A percentile compares a stretch with the other conserved stretches of the same genome.
phyloP scores from a whole-genome alignment of 495 filamentous ascomycete genomes.

The Astrothelium subdiscretum region DNA sequence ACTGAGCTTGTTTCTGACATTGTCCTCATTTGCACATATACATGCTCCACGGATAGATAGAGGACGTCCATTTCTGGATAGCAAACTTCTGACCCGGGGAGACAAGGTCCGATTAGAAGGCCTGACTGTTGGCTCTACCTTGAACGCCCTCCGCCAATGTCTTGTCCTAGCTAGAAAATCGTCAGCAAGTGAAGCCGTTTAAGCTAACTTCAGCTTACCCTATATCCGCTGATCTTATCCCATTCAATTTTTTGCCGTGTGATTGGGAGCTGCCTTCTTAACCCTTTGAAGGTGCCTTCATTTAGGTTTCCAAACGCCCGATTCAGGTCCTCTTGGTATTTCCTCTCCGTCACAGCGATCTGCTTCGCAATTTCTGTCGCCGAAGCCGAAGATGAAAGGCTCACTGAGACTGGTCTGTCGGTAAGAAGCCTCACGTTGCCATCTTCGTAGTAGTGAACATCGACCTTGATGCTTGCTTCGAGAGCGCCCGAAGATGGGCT shows the following conservation, averaged over 20 bases:
- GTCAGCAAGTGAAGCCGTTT: conserved; percentile 15
- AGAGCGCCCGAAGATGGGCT: conserved; percentile 49
- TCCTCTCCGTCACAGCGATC: conserved; percentile 70
- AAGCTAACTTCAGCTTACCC: conserved; percentile 35
- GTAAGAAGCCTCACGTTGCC: conserved; percentile 91
- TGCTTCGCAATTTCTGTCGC: conserved; percentile 59
- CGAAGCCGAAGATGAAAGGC: conserved; percentile 43
- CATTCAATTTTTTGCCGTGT: conserved; percentile 98
- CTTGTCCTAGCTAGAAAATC: conserved; percentile 32
- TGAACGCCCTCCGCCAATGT: conserved; percentile 32
- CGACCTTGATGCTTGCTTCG: conserved; percentile 60
- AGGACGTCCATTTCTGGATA: not conserved
- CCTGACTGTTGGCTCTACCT: conserved; percentile 3
- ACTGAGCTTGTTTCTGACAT: not conserved
- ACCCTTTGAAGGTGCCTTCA: conserved; percentile 87
- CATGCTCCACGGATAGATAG: not conserved
- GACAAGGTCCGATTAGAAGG: not conserved
- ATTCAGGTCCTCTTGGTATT: conserved; percentile 94
- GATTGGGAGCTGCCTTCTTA: conserved; percentile 86
- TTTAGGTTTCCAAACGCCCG: conserved; percentile 74
- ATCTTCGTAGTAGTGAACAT: conserved; percentile 99
- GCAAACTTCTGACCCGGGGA: too few relatives aligned
- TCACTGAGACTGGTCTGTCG: conserved; percentile 54
- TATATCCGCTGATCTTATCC: conserved; percentile 97
- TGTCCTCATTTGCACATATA: not conserved